Conservation (phyloP, 2,329 filamentous ascomycete genomes). For the Sclerotinia spermophila region DNA sequence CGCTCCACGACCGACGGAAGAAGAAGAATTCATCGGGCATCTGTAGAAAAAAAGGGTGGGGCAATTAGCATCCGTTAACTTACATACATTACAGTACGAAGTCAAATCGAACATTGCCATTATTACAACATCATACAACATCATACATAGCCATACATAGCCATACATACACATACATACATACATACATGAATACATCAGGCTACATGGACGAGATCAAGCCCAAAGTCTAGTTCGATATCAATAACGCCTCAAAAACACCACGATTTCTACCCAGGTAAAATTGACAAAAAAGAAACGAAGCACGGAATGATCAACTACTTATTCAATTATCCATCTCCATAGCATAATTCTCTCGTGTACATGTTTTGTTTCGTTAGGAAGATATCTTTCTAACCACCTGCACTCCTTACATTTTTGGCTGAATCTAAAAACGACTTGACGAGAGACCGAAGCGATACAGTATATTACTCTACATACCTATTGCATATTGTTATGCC, state of each 20-base stretch:
- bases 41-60: constrained; percentile 18
- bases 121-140: constrained; percentile 4
- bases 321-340: background rate
- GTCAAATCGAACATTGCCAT: constrained; percentile 10
- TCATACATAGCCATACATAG: background rate
- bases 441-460: background rate
- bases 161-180: no score
- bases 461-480: constrained; percentile 2
- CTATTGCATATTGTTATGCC: background rate
- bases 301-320: background rate
- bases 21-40: constrained; percentile 5
- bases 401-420: background rate
- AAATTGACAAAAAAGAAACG: background rate
- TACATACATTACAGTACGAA: background rate
- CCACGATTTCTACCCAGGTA: background rate
- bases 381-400: background rate
- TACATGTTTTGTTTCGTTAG: background rate
- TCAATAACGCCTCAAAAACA: constrained; percentile 2
- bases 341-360: background rate
- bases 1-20: constrained; percentile 15
- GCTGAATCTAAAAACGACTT: constrained; percentile 6
- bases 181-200: constrained; percentile 15
- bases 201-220: constrained; percentile 11
- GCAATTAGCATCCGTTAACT: constrained; percentile 4
- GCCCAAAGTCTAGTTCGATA: background rate